These are phyloP conservation scores for Chalciporus piperatus DNA, from an alignment of 768 basidiomycete species.

Conservation along the genomic window DNA sequence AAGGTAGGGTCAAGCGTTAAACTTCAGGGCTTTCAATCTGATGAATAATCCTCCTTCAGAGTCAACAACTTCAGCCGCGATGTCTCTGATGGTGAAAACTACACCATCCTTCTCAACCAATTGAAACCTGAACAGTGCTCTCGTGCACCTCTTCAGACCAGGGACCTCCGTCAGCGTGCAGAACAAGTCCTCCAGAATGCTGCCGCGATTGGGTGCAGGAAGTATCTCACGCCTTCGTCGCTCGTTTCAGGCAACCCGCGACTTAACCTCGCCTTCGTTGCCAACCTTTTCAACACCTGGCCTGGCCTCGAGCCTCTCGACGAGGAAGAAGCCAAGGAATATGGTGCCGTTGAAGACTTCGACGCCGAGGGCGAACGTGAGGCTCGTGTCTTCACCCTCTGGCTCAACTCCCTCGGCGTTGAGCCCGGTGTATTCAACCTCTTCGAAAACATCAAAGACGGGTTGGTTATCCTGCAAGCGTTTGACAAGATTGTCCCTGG, in stretches of 20 bases:
- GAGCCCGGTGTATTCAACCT: conserved; percentile 96
- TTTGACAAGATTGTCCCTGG: conserved; percentile 96
- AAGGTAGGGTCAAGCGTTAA: conserved; percentile 44
- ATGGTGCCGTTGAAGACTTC: conserved; percentile 90
- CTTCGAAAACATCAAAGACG: conserved; percentile 95
- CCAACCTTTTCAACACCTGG: conserved; percentile 97
- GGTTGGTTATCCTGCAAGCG: conserved; percentile 87
- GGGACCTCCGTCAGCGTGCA: conserved; percentile 78
- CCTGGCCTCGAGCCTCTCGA: conserved; percentile 94
- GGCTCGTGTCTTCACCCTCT: conserved; percentile 95
- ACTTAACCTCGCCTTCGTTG: conserved; percentile 96
- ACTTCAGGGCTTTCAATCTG: neutral
- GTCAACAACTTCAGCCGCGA: conserved; percentile 98
- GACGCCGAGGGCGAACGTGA: conserved; percentile 99
- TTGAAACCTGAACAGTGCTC: conserved; percentile 94
- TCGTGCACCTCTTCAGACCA: conserved; percentile 83
- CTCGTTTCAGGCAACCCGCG: conserved; percentile 94
- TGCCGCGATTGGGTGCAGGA: conserved; percentile 88
- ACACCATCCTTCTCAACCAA: conserved; percentile 93
- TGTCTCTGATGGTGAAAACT: conserved; percentile 97
- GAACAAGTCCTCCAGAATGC: conserved; percentile 96
- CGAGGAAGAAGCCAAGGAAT: conserved; percentile 89
- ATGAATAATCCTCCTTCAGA: conserved; percentile 38
- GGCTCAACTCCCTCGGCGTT: conserved; percentile 96
- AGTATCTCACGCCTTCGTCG: conserved; percentile 90